phyloP scores from a whole-genome alignment of 176 grass and related monocot species.

The Rhipidocladum racemiflorum region DNA sequence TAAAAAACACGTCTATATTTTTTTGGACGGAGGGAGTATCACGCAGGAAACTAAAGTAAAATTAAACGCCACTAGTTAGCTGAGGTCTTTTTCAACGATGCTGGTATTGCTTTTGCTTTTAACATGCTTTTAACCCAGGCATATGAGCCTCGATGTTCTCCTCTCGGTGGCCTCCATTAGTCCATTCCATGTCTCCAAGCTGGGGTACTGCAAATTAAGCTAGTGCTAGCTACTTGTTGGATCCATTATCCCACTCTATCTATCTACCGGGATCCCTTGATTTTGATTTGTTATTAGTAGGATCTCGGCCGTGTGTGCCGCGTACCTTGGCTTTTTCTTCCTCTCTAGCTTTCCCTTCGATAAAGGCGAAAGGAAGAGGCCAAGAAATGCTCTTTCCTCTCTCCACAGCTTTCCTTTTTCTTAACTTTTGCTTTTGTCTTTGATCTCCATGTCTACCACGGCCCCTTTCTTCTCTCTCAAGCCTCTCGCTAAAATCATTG shows the following conservation, averaged over 20 bases:
- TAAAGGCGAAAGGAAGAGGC: conserved; percentile 35
- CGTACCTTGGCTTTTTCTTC: conserved; percentile 39
- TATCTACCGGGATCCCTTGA: conserved; percentile 39
- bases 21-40: no score
- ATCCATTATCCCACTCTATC: conserved; percentile 33
- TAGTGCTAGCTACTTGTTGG: background rate
- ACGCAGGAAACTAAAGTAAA: conserved; percentile 2
- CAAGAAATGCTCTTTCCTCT: conserved; percentile 32
- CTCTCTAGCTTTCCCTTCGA: conserved; percentile 32
- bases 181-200: background rate
- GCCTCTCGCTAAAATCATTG: conserved; percentile 19
- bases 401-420: background rate
- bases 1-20: no score
- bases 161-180: conserved; percentile 34
- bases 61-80: conserved; percentile 19
- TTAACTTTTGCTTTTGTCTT: conserved; percentile 57
- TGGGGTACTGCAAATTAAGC: background rate
- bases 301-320: conserved; percentile 59
- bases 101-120: conserved; percentile 50
- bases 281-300: conserved; percentile 46
- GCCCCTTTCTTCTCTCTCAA: conserved; percentile 37
- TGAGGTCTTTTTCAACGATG: conserved; percentile 58
- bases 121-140: conserved; percentile 40
- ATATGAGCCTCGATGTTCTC: conserved; percentile 51
- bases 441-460: conserved; percentile 27